Evolutionary conservation across 495 filamentous ascomycete species (phyloP).

Genomic region (Daldinia bambusicola): DNA sequence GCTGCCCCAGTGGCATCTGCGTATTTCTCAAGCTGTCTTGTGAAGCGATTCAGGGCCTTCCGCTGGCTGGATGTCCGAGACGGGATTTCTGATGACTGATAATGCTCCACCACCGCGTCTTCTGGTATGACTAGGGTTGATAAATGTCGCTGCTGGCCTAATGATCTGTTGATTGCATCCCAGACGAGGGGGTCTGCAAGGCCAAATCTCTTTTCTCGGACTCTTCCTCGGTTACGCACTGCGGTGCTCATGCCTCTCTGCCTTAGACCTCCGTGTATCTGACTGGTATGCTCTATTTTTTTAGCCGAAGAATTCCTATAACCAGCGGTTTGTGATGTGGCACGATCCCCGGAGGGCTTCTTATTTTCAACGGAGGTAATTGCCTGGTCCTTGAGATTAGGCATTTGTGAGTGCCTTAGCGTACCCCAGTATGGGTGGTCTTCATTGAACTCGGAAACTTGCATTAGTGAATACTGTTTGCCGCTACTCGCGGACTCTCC

Average conservation of each 20-base stretch:
- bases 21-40: slow-evolving; percentile 56
- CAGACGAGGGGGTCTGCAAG: slow-evolving; percentile 49
- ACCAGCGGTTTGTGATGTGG: background rate
- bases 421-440: slow-evolving; percentile 47
- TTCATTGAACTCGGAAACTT: slow-evolving; percentile 34
- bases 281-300: background rate
- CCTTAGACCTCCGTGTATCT: slow-evolving; percentile 18
- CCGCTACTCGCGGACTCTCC: slow-evolving; percentile 22
- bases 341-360: background rate
- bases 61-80: slow-evolving; percentile 53
- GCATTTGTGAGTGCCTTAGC: slow-evolving; percentile 35
- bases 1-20: slow-evolving; percentile 43
- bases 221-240: slow-evolving; percentile 11
- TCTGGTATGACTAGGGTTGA: slow-evolving; percentile 47
- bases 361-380: slow-evolving; percentile 3
- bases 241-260: slow-evolving; percentile 19
- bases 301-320: background rate
- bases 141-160: slow-evolving; percentile 52
- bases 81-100: slow-evolving; percentile 13
- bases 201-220: slow-evolving; percentile 42
- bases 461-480: slow-evolving; percentile 31
- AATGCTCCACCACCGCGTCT: slow-evolving; percentile 1
- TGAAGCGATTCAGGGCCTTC: slow-evolving; percentile 53
- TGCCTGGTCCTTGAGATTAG: background rate
- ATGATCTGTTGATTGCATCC: slow-evolving; percentile 51